Evolutionary conservation across 225 moss, liverwort and hornwort species (phyloP), one percentile per base, ranked within the genome.

Genomic region (Physcomitrium patens): DNA sequence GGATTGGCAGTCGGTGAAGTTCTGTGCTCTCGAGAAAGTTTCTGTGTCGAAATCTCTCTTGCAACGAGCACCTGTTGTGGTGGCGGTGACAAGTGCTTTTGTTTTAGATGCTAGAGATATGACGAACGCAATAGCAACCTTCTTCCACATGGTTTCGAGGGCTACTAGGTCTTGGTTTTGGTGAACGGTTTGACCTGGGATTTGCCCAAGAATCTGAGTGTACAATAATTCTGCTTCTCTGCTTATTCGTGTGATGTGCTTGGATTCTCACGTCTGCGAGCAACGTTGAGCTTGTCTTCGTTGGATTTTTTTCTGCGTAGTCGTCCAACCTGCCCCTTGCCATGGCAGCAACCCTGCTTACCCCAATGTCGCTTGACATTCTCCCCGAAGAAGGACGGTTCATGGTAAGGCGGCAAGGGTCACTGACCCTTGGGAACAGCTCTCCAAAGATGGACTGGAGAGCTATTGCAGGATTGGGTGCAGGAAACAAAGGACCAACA

Each of bases 401-500:
- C 27, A 56, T 78, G 65, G 26, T 81, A 43, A 50, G 81, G 3
- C 78, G 81, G 2, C 80, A 76, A 57, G 78, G 83, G 5, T 73
- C 78, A 23, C 61, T 83, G 7, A 80, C 65, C 8, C 46, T 80
- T 0, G 23, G 75, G 1, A 53, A 67, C 31, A 65, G 66, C 46
- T 81, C 78, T 0, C 70, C 83, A 3, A 83, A 84, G 58, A 69
- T 83, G 43, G 83, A 84, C 61, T 72, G 73, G 65, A 65, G 78
- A 70, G 80, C 50, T 0, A 67, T 68, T 17, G 52, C 60, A 19
- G 37, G 51, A 61, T 18, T 58, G 0, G 44, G 28, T 7, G 31
- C 31, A 27, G 60, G 53, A 5, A 10, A 16, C 0, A 65, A 31
- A 18, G 1, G 37, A 13, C 37, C 28, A 13, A 20, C 28, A n/a